phyloP scores from a whole-genome alignment of 352 stramenopile species.

The Phytophthora agathidicida region DNA sequence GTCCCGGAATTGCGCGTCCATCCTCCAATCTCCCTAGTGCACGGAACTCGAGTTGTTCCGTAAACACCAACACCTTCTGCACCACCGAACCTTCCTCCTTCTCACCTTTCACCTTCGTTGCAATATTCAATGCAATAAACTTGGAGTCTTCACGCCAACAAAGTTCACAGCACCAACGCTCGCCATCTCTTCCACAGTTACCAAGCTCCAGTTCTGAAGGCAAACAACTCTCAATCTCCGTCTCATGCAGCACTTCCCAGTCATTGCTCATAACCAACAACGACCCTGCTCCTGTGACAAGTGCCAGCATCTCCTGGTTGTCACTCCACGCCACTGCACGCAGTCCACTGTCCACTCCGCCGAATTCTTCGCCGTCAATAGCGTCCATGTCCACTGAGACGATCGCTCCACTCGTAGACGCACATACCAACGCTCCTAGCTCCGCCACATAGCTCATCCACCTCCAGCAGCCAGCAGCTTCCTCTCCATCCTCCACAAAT shows the following conservation, averaged over 20 bases:
- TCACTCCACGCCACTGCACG: slow-evolving; percentile 66
- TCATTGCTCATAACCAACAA: slow-evolving; percentile 80
- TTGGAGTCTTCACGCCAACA: slow-evolving; percentile 78
- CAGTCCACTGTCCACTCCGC: slow-evolving; percentile 66
- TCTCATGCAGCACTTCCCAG: slow-evolving; percentile 82
- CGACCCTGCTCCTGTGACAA: slow-evolving; percentile 62
- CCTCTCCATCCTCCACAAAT: slow-evolving; percentile 30
- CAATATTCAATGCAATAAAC: slow-evolving; percentile 71
- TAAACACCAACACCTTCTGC: slow-evolving; percentile 67
- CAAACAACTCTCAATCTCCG: slow-evolving; percentile 44
- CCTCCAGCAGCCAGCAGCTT: slow-evolving; percentile 33
- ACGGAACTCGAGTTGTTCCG: slow-evolving; percentile 60
- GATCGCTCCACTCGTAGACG: slow-evolving; percentile 50
- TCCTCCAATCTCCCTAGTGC: slow-evolving; percentile 76
- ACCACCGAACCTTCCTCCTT: neutral
- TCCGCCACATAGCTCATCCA: slow-evolving; percentile 75
- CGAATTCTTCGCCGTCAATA: slow-evolving; percentile 65
- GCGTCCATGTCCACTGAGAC: slow-evolving; percentile 58
- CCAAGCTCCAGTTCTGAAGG: slow-evolving; percentile 25
- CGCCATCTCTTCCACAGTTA: neutral
- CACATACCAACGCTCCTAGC: slow-evolving; percentile 64
- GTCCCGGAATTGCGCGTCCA: slow-evolving; percentile 49
- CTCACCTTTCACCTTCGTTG: slow-evolving; percentile 12
- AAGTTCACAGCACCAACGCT: slow-evolving; percentile 30
- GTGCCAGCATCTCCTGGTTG: slow-evolving; percentile 72